Conservation (phyloP, 2,329 filamentous ascomycete genomes). For the Penicillium concentricum region DNA sequence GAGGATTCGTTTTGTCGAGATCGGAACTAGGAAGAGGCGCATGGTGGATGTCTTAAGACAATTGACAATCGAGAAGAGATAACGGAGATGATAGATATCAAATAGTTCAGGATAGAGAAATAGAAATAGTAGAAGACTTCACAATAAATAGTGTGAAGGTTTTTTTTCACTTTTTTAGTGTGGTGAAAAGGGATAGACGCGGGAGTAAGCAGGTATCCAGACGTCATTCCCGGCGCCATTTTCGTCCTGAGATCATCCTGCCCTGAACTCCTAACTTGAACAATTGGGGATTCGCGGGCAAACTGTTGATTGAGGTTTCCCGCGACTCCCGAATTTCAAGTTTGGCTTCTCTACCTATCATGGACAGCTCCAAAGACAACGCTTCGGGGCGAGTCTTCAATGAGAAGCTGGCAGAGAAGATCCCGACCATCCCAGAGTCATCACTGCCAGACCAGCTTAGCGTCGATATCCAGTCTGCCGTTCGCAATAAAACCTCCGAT, state of each 20-base stretch:
- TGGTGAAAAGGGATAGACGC: slow-evolving; percentile 6
- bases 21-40: slow-evolving; percentile 90
- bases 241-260: not conserved
- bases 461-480: slow-evolving; percentile 21
- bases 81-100: not conserved
- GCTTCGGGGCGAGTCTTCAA: slow-evolving; percentile 16
- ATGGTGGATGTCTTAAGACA: slow-evolving; percentile 50
- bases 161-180: not conserved
- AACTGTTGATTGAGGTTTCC: slow-evolving; percentile 18
- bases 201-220: slow-evolving; percentile 4
- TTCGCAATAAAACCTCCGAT: slow-evolving; percentile 22
- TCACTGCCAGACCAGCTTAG: slow-evolving; percentile 13
- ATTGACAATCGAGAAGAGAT: not conserved
- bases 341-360: slow-evolving; percentile 1
- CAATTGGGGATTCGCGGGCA: slow-evolving; percentile 8
- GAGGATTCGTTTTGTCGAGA: slow-evolving; percentile 85
- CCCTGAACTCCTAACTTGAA: not conserved
- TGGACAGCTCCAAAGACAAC: slow-evolving; percentile 23
- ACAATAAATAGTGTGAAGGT: not conserved
- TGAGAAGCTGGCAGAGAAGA: slow-evolving; percentile 24
- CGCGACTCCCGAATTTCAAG: slow-evolving; percentile 13
- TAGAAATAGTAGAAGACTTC: not conserved
- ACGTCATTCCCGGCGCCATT: slow-evolving; percentile 4
- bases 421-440: slow-evolving; percentile 14
- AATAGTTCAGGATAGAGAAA: not conserved